A percentile compares a stretch with the other conserved stretches of the same genome.
phyloP scores from a whole-genome alignment of 2,329 filamentous ascomycete species.

The Sarocladium brachiariae region DNA sequence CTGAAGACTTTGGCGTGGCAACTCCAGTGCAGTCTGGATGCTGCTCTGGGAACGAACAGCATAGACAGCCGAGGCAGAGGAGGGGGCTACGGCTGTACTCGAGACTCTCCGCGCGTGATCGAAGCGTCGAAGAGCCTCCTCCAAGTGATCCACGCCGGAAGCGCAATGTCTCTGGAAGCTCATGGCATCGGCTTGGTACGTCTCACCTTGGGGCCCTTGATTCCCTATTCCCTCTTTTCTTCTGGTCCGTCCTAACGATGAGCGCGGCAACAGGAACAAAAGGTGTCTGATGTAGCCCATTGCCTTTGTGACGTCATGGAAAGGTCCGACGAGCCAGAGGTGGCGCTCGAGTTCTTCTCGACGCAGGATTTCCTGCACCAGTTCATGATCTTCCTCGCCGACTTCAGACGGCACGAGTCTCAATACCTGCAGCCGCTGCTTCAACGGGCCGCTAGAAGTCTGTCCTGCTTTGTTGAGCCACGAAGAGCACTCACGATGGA shows the following conservation, averaged over 20 bases:
- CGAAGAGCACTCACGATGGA: neutral
- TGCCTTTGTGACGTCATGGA: constrained; percentile 17
- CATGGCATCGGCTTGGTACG: constrained; percentile 19
- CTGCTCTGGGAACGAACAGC: neutral
- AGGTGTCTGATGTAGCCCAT: constrained; percentile 16
- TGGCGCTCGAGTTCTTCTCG: constrained; percentile 9
- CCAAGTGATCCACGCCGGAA: constrained; percentile 12
- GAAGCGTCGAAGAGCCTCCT: constrained; percentile 14
- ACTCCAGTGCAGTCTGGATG: constrained; percentile 10
- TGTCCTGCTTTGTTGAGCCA: neutral
- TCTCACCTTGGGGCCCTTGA: neutral
- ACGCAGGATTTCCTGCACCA: constrained; percentile 12
- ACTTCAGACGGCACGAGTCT: constrained; percentile 16
- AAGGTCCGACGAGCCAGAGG: constrained; percentile 2
- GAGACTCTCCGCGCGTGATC: constrained; percentile 5
- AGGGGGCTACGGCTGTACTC: neutral
- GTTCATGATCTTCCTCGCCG: constrained; percentile 16
- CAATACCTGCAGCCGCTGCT: constrained; percentile 15
- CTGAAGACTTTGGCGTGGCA: constrained; percentile 16
- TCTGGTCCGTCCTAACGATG: neutral
- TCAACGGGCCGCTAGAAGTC: neutral
- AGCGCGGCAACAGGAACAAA: constrained; percentile 14
- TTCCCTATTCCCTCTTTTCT: neutral
- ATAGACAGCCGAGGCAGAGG: neutral
- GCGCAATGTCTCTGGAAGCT: constrained; percentile 12